phyloP scores from a whole-genome alignment of 257 asterid species.

The Capsicum baccatum region DNA sequence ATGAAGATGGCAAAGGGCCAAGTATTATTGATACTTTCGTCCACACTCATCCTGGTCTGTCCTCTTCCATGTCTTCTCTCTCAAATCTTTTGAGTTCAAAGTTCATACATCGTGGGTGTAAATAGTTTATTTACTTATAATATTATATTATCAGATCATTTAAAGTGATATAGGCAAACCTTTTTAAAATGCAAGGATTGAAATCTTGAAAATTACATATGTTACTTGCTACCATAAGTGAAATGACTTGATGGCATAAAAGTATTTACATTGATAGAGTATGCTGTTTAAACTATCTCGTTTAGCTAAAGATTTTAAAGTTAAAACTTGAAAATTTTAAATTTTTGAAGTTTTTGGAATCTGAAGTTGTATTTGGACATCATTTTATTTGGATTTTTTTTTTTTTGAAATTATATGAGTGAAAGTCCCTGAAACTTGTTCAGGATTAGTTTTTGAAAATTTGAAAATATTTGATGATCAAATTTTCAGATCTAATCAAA shows the following conservation, averaged over 20 bases:
- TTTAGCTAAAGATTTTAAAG: neutral
- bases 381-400: too few species aligned
- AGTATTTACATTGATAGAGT: neutral
- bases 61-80: neutral
- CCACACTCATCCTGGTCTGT: constrained; percentile 24
- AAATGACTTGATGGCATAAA: neutral
- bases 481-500: neutral
- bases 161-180: neutral
- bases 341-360: too few species aligned
- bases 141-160: neutral
- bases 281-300: neutral
- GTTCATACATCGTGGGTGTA: neutral
- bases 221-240: neutral
- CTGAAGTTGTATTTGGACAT: too few species aligned
- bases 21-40: constrained; percentile 14
- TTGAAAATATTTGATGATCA: neutral
- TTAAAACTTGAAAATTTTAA: neutral
- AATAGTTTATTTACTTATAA: neutral
- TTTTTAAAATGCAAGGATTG: neutral
- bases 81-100: neutral
- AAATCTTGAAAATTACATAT: neutral
- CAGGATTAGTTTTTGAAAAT: neutral
- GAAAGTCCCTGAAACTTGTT: too few species aligned
- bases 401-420: too few species aligned
- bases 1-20: constrained; percentile 25